Evolutionary conservation across 345 rosid genomes (phyloP).

Genomic region (rapeseed (Brassica napus)): Da-Ae NC_063442.1:739501-740000

Average conservation of each 20-base stretch:
- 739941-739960: no score
- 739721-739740: neutral
- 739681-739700: neutral
- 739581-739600: neutral
- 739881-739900: no score
- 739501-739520: no score
- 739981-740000: no score
- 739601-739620: no score
- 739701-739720: neutral
- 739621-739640: no score
- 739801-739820: neutral
- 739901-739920: neutral
- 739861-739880: no score
- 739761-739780: neutral
- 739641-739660: no score
- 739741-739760: neutral
- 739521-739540: no score
- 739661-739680: neutral
- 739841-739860: neutral
- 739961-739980: no score
- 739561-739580: neutral
- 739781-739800: neutral
- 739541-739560: neutral
- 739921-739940: neutral
- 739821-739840: neutral